phyloP scores from a whole-genome alignment of 345 rosid species.

The Hibiscus tridactylites region DNA sequence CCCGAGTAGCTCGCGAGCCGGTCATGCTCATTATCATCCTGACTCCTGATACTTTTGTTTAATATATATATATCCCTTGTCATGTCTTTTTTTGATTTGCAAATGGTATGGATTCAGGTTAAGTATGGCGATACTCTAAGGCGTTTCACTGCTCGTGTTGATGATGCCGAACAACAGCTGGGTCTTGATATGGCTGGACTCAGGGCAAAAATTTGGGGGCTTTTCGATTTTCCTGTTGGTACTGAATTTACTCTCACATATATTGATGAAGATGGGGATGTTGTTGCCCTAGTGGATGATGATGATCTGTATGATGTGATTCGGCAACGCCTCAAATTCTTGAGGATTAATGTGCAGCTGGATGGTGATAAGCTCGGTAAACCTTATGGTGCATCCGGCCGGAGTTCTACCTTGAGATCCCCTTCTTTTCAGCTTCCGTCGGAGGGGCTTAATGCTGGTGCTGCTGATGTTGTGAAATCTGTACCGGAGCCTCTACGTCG shows the following conservation, averaged over 20 bases:
- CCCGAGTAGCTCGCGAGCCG: no score
- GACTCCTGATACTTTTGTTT: neutral
- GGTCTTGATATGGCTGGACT: slow-evolving; percentile 57
- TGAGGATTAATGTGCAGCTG: slow-evolving; percentile 48
- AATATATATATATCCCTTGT: neutral
- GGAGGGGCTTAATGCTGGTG: slow-evolving; percentile 29
- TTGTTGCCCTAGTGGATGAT: slow-evolving; percentile 67
- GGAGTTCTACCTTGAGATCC: slow-evolving; percentile 44
- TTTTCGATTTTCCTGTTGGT: slow-evolving; percentile 49
- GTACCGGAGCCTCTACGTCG: slow-evolving; percentile 56
- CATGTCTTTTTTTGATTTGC: neutral
- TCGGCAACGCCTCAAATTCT: slow-evolving; percentile 62
- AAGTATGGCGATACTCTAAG: slow-evolving; percentile 62
- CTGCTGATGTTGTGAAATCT: slow-evolving; percentile 50
- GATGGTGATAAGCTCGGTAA: slow-evolving; percentile 22
- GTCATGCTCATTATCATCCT: no score
- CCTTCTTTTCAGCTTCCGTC: slow-evolving; percentile 29
- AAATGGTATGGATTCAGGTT: slow-evolving; percentile 48
- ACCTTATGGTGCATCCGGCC: slow-evolving; percentile 37
- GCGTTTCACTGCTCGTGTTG: slow-evolving; percentile 59
- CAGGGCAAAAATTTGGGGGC: slow-evolving; percentile 47
- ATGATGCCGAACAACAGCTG: slow-evolving; percentile 38
- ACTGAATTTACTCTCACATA: slow-evolving; percentile 51
- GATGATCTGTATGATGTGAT: slow-evolving; percentile 63
- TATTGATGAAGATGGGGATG: slow-evolving; percentile 23